These are phyloP conservation scores for Ophiocordyceps sinensis DNA, from an alignment of 2,329 filamentous ascomycete genomes.

Conservation along the genomic window DNA sequence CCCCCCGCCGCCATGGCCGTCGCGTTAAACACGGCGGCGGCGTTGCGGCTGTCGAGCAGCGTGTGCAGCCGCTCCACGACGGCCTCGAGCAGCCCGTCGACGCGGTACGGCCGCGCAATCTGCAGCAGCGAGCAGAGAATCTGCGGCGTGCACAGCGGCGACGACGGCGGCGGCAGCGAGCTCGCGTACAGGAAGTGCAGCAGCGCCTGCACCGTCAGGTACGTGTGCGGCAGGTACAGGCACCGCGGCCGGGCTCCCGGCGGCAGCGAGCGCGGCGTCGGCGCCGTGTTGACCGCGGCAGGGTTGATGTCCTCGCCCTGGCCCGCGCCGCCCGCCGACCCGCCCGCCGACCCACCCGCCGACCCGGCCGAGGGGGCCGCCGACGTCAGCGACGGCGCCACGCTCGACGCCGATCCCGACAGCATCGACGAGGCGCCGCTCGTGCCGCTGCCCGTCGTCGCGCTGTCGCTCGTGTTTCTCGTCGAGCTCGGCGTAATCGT, in stretches of 20 bases:
- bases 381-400: constrained; percentile 24
- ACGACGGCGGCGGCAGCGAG: constrained; percentile 61
- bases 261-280: constrained; percentile 41
- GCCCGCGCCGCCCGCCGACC: constrained; percentile 21
- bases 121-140: constrained; percentile 92
- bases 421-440: constrained; percentile 27
- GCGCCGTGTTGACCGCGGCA: constrained; percentile 34
- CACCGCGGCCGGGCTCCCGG: constrained; percentile 61
- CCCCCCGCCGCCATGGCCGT: constrained; percentile 96
- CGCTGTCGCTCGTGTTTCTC: constrained; percentile 29
- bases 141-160: constrained; percentile 78
- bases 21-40: constrained; percentile 93
- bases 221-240: constrained; percentile 85
- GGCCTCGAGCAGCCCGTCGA: constrained; percentile 84
- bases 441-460: background rate
- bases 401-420: constrained; percentile 22
- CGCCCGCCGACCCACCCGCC: constrained; percentile 29
- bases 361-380: constrained; percentile 28
- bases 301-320: constrained; percentile 27
- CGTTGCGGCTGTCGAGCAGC: constrained; percentile 82
- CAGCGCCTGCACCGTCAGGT: constrained; percentile 75
- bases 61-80: constrained; percentile 84
- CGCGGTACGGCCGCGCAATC: constrained; percentile 79
- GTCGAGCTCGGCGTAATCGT: constrained; percentile 64
- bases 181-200: constrained; percentile 92